phyloP scores from a whole-genome alignment of 2,329 filamentous ascomycete genomes.

The Apiospora saccharicola region DNA sequence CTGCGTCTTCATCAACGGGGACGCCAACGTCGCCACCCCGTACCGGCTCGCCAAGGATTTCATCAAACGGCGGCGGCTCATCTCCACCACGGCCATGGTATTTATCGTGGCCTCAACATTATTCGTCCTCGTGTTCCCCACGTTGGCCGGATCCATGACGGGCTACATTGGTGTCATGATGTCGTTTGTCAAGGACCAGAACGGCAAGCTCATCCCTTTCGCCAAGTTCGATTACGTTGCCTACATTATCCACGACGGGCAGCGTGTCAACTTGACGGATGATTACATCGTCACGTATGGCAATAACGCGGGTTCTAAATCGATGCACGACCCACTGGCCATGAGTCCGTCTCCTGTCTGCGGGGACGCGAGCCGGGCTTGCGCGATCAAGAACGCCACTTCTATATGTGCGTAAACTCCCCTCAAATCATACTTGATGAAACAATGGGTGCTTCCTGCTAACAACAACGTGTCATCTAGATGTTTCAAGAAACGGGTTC shows the following conservation, averaged over 20 bases:
- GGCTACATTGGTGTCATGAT: not conserved
- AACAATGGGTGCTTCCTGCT: not conserved
- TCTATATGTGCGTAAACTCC: not conserved
- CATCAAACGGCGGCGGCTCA: not conserved
- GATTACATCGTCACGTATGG: not conserved
- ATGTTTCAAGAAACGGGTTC: not conserved
- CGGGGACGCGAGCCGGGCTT: not conserved
- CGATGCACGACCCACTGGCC: not conserved
- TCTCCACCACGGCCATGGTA: slow-evolving; percentile 7
- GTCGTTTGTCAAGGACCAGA: not conserved
- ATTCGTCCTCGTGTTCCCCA: slow-evolving; percentile 9
- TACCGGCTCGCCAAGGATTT: not conserved
- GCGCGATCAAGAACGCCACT: not conserved
- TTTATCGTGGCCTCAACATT: slow-evolving; percentile 4
- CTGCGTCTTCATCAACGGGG: slow-evolving; percentile 33
- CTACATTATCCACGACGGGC: not conserved
- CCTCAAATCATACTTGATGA: not conserved
- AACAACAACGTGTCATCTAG: not conserved
- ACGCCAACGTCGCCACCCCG: not conserved
- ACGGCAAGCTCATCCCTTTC: not conserved
- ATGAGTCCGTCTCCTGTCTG: not conserved
- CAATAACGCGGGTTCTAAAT: not conserved
- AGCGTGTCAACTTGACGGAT: not conserved
- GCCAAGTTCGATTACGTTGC: not conserved
- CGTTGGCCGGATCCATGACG: not conserved